phyloP scores from a whole-genome alignment of 2,329 filamentous ascomycete genomes.

The Sporothrix humicola region DNA sequence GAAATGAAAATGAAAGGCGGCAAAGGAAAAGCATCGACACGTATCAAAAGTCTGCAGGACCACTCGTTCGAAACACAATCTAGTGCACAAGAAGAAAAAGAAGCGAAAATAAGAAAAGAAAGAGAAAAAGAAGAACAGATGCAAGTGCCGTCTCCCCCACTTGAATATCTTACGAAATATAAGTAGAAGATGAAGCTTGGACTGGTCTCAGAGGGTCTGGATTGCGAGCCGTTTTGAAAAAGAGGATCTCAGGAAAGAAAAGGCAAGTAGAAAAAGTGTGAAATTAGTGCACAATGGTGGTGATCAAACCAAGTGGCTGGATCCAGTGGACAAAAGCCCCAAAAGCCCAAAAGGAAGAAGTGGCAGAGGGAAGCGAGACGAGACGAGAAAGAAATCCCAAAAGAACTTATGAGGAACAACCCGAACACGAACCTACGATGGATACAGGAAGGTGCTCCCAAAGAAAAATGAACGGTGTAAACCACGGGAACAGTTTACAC shows the following conservation, averaged over 20 bases:
- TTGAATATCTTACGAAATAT: not conserved
- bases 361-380: not conserved
- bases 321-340: no score
- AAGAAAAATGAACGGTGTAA: not conserved
- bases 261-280: not conserved
- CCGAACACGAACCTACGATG: not conserved
- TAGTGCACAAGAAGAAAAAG: not conserved
- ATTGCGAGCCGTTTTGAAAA: not conserved
- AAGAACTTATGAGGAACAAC: not conserved
- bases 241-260: not conserved
- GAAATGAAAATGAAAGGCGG: not conserved
- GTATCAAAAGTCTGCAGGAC: not conserved
- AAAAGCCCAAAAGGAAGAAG: not conserved
- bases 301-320: not conserved
- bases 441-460: not conserved
- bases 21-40: not conserved
- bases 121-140: not conserved
- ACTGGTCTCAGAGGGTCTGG: constrained; percentile 16
- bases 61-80: constrained; percentile 15
- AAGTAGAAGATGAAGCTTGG: not conserved
- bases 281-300: not conserved
- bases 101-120: not conserved
- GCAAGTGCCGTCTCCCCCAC: not conserved
- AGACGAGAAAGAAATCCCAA: not conserved
- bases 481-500: not conserved